Conservation (phyloP, 805 yeast species). For the Henningerozyma blattae region DNA sequence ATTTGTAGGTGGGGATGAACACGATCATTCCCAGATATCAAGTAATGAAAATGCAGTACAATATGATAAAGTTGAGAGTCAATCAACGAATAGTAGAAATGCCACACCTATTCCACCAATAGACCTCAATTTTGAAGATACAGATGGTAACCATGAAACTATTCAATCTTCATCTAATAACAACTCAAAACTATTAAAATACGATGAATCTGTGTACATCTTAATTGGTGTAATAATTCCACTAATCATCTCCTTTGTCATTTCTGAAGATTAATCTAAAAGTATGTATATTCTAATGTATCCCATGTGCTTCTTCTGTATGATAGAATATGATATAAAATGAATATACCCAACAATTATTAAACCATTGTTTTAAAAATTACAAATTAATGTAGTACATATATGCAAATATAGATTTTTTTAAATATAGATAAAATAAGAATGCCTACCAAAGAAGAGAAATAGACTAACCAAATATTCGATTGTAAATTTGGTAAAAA, state of each 20-base stretch:
- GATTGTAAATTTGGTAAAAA: too few species aligned
- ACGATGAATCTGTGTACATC: slow-evolving; percentile 14
- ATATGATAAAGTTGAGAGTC: neutral
- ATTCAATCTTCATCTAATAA: neutral
- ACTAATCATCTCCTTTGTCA: slow-evolving; percentile 16
- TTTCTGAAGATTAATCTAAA: slow-evolving; percentile 11
- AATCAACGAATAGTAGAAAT: neutral
- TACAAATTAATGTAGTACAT: too few species aligned
- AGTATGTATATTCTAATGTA: too few species aligned
- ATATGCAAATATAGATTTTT: too few species aligned
- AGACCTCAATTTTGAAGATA: neutral
- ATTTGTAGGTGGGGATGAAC: slow-evolving; percentile 13
- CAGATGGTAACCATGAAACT: neutral
- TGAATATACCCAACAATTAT: too few species aligned
- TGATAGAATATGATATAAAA: too few species aligned
- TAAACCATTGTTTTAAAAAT: too few species aligned
- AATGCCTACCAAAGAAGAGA: too few species aligned
- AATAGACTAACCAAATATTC: too few species aligned
- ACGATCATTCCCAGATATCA: slow-evolving; percentile 3
- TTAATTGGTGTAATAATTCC: slow-evolving; percentile 20
- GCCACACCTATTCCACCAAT: neutral
- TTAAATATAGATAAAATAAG: too few species aligned
- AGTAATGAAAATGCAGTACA: too few species aligned
- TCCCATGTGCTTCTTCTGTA: too few species aligned
- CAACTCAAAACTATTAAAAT: neutral